Conservation (phyloP, 768 basidiomycete genomes). For the Rickenella mellea region DNA sequence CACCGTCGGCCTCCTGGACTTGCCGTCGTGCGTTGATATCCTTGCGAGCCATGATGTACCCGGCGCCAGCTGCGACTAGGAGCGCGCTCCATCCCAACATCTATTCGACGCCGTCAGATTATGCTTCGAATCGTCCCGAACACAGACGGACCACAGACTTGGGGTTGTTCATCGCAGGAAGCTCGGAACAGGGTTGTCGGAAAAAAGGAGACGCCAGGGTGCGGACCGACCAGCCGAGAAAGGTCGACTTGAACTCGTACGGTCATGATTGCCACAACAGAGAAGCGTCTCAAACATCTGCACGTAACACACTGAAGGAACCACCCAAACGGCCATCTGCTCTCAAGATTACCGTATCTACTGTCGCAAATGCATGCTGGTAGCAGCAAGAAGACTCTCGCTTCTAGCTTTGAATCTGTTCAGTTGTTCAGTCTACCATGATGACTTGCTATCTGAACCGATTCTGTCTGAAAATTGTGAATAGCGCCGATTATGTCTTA, state of each 20-base stretch:
- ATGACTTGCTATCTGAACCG: no score
- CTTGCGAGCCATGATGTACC: constrained; percentile 28
- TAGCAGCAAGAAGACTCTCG: no score
- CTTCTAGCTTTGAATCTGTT: no score
- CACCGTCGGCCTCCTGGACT: constrained; percentile 20
- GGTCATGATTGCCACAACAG: not conserved
- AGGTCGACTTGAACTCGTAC: not conserved
- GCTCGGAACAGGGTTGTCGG: not conserved
- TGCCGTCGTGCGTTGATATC: constrained; percentile 25
- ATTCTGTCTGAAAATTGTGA: no score
- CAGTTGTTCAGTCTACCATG: no score
- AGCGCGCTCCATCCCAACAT: constrained; percentile 24
- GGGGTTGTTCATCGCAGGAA: not conserved
- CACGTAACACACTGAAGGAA: no score
- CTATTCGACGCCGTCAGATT: constrained; percentile 6
- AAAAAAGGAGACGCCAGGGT: not conserved
- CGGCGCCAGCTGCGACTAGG: constrained; percentile 25
- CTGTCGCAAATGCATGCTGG: no score
- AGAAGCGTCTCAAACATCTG: not conserved
- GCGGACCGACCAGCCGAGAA: not conserved
- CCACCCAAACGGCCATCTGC: no score
- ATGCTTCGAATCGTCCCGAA: not conserved
- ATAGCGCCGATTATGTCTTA: no score
- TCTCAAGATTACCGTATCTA: no score
- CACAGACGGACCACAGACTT: not conserved